Base-by-base conservation (phyloP, 768 basidiomycete genomes). In the Epithele typhae region DNA sequence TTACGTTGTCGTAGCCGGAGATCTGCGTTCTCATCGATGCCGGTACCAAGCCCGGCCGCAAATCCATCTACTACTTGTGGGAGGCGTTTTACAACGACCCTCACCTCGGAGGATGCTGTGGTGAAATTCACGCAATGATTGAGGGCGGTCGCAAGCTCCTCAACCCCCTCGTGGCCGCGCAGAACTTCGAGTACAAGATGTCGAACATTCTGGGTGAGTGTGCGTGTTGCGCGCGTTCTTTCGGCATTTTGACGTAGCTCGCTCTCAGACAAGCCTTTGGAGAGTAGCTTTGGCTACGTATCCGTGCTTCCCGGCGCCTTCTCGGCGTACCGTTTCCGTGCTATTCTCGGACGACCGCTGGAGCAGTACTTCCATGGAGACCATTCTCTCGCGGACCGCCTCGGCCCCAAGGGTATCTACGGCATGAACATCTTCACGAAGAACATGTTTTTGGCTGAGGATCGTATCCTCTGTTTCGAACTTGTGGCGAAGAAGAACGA, bases 121-220 rank as follows among this genome's bases (percentile, higher is more conserved):
- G 92, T 56, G 92, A 95, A 74, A 94, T 95, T 55, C 88, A 94
- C 53, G 94, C 94, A 50, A 95, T 95, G 94, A 88, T 95, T 59
- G 81, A 92, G 64, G 90, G 91, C 14, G 92, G 92, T 36, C 83
- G 67, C 67, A 96, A 96, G 65, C 78, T 97, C 21, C 64, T 97
- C 50, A 97, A 97, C 60, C 94, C 92, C 17, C 70, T 93, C 40
- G 78, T 97, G 24, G 94, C 94, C 7, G 92, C 94, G 14, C 94
- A 97, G 65, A 96, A 97, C 68, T 94, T 94, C 58, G 92, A 94
- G 69, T 96, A 96, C 71, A 96, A 92, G 70, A 95, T 97, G 90
- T 93, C 91, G 37, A 96, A 97, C 67, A 96, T 98, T 60, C 73
- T 97, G 23, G 87, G 84, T 82, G 55, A 44, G 72, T 46, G 25